Conservation (phyloP, 768 basidiomycete species). For the Tricholoma bakamatsutake region DNA sequence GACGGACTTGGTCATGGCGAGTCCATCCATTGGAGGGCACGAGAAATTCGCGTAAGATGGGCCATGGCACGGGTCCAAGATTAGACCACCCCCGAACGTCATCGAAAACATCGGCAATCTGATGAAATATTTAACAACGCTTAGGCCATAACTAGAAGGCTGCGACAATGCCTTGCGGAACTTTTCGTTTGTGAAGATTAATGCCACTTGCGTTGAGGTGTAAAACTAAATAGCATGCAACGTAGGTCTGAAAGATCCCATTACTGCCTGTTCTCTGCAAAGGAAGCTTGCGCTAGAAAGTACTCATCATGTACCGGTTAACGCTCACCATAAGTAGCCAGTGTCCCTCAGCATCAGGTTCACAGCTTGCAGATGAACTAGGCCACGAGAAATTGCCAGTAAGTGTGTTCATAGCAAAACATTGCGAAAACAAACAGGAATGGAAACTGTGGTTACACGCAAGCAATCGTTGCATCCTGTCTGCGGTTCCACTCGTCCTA, state of each 20-base stretch:
- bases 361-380: not conserved
- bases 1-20: no score
- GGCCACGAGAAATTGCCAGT: constrained; percentile 2
- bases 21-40: no score
- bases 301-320: not conserved
- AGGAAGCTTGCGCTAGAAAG: not conserved
- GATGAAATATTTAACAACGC: no score
- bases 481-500: constrained; percentile 7
- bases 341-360: not conserved
- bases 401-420: constrained; percentile 14
- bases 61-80: no score
- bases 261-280: not conserved
- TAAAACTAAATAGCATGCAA: no score
- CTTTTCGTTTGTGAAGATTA: no score
- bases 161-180: no score
- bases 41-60: no score
- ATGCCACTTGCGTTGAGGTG: no score
- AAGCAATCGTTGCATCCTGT: constrained; percentile 6
- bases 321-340: not conserved
- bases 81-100: no score
- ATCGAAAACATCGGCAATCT: no score
- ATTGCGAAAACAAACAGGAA: constrained; percentile 12
- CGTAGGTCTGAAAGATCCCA: not conserved
- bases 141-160: no score
- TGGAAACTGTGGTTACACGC: constrained; percentile 12